phyloP scores from a whole-genome alignment of 1,284 basidiomycete species.

The Tetrapyrgos nigripes region DNA sequence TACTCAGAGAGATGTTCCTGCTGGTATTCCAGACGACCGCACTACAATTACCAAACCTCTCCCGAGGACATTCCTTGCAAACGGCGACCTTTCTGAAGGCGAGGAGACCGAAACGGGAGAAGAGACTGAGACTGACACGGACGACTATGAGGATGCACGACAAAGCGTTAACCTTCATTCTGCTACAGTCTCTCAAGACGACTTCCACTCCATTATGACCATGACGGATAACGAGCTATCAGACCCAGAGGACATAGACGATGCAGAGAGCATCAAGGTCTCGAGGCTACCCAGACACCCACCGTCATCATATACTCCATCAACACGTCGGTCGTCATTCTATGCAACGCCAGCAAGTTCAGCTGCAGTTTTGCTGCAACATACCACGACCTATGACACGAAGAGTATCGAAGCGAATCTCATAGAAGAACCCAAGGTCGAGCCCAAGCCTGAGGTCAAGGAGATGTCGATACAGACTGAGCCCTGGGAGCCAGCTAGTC shows the following conservation, averaged over 20 bases:
- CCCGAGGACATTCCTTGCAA: conserved; percentile 35
- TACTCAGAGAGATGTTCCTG: conserved; percentile 50
- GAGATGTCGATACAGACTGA: conserved; percentile 85
- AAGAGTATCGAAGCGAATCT: conserved; percentile 13
- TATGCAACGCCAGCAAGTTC: conserved; percentile 17
- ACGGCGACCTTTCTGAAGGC: conserved; percentile 39
- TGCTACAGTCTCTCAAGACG: conserved; percentile 58
- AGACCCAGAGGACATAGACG: conserved; percentile 65
- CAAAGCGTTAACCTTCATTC: conserved; percentile 69
- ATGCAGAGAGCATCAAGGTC: conserved; percentile 70
- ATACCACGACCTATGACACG: conserved; percentile 12
- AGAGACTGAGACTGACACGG: conserved; percentile 69
- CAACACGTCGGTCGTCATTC: conserved; percentile 13
- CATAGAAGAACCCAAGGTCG: conserved; percentile 1
- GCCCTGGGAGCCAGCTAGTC: conserved; percentile 57
- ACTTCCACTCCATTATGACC: conserved; percentile 80
- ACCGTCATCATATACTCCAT: conserved; percentile 40
- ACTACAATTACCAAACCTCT: conserved; percentile 48
- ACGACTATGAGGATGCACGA: conserved; percentile 85
- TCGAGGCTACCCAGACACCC: conserved; percentile 45
- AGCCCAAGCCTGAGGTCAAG: conserved; percentile 64
- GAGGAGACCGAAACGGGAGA: conserved; percentile 67
- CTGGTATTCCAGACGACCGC: conserved; percentile 52
- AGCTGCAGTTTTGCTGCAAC: conserved; percentile 10
- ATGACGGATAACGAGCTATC: conserved; percentile 70